Evolutionary conservation across 2,329 filamentous ascomycete species (phyloP).

Genomic region (Aspergillus alliaceus): DNA sequence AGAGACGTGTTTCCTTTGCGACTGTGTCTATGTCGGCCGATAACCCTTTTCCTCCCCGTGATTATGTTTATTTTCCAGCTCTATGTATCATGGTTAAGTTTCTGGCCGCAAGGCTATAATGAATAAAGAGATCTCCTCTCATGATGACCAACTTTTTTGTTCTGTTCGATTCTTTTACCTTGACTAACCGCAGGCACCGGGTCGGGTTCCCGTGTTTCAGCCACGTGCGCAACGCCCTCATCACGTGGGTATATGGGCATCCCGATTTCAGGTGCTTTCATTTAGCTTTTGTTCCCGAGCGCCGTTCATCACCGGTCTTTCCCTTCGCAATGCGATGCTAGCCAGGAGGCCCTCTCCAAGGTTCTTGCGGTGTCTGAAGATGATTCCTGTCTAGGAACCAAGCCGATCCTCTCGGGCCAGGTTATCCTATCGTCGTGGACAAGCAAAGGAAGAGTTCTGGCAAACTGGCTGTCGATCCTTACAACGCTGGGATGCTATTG

Average conservation of each 20-base stretch:
- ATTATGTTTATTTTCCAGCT: slow-evolving; percentile 19
- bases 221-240: background rate
- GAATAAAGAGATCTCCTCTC: slow-evolving; percentile 29
- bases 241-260: background rate
- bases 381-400: background rate
- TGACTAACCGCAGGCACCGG: background rate
- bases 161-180: background rate
- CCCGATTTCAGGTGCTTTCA: background rate
- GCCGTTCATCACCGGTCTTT: background rate
- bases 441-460: background rate
- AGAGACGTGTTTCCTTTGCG: slow-evolving; percentile 23
- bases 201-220: background rate
- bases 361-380: background rate
- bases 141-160: slow-evolving; percentile 10
- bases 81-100: slow-evolving; percentile 25
- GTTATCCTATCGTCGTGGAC: background rate
- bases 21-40: slow-evolving; percentile 13
- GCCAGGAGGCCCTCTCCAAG: background rate
- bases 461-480: background rate
- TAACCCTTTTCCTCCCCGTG: slow-evolving; percentile 11
- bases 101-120: slow-evolving; percentile 23
- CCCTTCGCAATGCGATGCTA: background rate
- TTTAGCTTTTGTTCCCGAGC: background rate
- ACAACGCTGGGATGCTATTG: background rate
- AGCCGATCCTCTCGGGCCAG: background rate